phyloP scores from a whole-genome alignment of 108 stramenopile genomes.

The Conticribra guillardii region DNA sequence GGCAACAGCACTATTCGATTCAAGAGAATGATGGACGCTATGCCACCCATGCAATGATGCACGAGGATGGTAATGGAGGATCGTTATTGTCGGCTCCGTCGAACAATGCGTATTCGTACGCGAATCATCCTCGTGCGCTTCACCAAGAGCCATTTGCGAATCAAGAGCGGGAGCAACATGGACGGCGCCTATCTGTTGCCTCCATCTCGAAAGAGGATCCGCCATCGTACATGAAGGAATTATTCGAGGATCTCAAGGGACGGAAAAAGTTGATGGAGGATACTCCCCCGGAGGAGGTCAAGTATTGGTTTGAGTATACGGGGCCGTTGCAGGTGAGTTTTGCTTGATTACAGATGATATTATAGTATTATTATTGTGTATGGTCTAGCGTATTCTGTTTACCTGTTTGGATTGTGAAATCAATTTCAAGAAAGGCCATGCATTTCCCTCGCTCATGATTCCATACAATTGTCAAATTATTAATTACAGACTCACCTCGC shows the following conservation, averaged over 20 bases:
- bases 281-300: constrained; percentile 86
- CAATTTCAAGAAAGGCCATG: neutral
- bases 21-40: too few species aligned
- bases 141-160: too few species aligned
- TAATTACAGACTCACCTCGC: too few species aligned
- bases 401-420: neutral
- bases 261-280: constrained; percentile 85
- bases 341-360: too few species aligned
- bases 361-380: too few species aligned
- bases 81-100: constrained; percentile 15
- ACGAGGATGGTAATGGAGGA: too few species aligned
- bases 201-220: constrained; percentile 28
- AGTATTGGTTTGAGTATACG: constrained; percentile 92
- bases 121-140: constrained; percentile 1
- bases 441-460: too few species aligned
- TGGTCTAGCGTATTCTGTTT: too few species aligned
- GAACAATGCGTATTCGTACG: constrained; percentile 25
- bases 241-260: constrained; percentile 71
- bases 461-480: too few species aligned
- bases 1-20: constrained; percentile 15
- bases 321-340: constrained; percentile 88
- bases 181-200: too few species aligned
- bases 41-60: too few species aligned
- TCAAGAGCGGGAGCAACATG: too few species aligned
- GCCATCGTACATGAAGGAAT: constrained; percentile 73